phyloP scores from a whole-genome alignment of 2,329 filamentous ascomycete genomes.

The Curvularia sp. region DNA sequence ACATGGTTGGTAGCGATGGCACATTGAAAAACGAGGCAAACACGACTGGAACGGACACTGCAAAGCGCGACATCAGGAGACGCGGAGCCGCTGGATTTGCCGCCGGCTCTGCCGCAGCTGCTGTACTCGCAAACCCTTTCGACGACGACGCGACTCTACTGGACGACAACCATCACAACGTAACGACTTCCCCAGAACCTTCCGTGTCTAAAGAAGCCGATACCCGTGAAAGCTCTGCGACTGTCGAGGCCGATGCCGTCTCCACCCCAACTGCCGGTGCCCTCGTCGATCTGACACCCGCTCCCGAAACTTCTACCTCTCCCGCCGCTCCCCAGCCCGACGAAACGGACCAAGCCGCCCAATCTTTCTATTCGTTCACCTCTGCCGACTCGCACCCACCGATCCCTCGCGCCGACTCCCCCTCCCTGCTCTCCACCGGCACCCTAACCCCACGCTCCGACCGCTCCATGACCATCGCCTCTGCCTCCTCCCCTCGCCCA shows the following conservation, averaged over 20 bases:
- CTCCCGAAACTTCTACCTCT: constrained; percentile 33
- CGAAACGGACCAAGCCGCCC: constrained; percentile 31
- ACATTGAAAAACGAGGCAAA: constrained; percentile 42
- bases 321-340: constrained; percentile 19
- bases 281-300: constrained; percentile 46
- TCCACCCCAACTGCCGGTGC: constrained; percentile 20
- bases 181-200: constrained; percentile 38
- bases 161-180: constrained; percentile 47
- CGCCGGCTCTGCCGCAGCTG: constrained; percentile 48
- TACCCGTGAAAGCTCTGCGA: constrained; percentile 42
- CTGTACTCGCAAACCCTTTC: constrained; percentile 53
- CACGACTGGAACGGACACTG: constrained; percentile 33
- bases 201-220: constrained; percentile 35
- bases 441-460: constrained; percentile 51
- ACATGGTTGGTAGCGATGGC: constrained; percentile 51
- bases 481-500: constrained; percentile 24
- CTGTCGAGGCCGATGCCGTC: constrained; percentile 28
- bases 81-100: constrained; percentile 49
- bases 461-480: constrained; percentile 35
- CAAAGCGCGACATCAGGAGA: constrained; percentile 31
- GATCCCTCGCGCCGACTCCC: constrained; percentile 8
- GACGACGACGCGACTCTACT: constrained; percentile 53
- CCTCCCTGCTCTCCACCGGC: constrained; percentile 38
- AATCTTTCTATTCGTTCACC: constrained; percentile 50
- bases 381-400: constrained; percentile 28